Evolutionary conservation across 129 eudicot genomes (phyloP), one percentile per base, ranked within the genome.

Genomic region (Gnaphalium uliginosum): DNA sequence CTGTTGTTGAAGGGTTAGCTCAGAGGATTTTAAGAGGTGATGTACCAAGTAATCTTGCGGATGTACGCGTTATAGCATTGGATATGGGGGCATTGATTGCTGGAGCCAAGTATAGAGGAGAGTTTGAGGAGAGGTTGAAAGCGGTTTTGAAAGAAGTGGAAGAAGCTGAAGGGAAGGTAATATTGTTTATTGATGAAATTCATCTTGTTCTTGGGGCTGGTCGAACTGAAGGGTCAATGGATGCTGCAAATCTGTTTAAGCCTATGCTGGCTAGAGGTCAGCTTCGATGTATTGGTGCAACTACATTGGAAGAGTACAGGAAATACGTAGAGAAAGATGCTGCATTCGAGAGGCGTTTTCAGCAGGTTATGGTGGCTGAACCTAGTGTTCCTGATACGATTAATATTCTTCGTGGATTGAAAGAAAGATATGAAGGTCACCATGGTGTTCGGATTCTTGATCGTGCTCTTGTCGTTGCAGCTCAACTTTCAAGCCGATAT

Each of bases 241-340:
- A 94, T 87, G 99, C 97, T 68, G 97, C 97, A 0, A 94, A 94
- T 69, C 78, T 94, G 5, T 90, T 94, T 21, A 94, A 94, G 61
- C 98, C 98, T 17, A 90, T 94, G 97, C 97, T 94, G 59, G 98
- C 98, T 54, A 88, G 98, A 66, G 98, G 98, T 17, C 98, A 94
- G 41, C 77, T 94, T 33, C 66, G 97, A 46, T 94, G 98, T 80
- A 91, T 94, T 77, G 98, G 98, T 35, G 98, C 98, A 0, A 94
- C 98, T 0, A 94, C 98, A 19, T 82, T 94, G 37, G 93, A 94
- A 25, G 98, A 94, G 76, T 94, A 90, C 4, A 84, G 97, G 67
- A 94, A 94, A 15, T 94, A 94, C 64, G 98, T 94, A 26, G 98
- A 94, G 70, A 94, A 90, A 63, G 98, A 94, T 84, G 97, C 98